Percentiles rank a stretch among this genome's conserved stretches.
phyloP scores from a whole-genome alignment of 495 filamentous ascomycete species.

The Cairneyella variabilis region DNA sequence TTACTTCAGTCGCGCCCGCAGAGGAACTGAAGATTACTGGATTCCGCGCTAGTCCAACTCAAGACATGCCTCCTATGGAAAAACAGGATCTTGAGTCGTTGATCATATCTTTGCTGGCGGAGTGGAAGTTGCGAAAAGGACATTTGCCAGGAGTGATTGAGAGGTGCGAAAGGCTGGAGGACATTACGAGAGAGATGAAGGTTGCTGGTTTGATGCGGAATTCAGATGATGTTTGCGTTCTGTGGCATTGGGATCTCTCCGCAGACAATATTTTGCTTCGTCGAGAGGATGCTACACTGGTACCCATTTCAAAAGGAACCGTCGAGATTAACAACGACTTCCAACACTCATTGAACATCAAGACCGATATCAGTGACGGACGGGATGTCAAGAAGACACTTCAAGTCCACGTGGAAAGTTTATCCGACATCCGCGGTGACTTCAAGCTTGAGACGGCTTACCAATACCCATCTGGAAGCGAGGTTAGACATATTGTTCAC shows the following conservation, averaged over 20 bases:
- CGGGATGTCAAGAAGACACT: no score
- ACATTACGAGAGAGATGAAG: slow-evolving; percentile 3
- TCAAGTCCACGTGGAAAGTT: no score
- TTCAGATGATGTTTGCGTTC: background rate
- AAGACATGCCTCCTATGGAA: background rate
- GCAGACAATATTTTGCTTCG: slow-evolving; percentile 10
- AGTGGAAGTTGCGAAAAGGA: background rate
- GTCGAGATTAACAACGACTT: no score
- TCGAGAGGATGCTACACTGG: no score
- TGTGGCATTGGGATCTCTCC: slow-evolving; percentile 17
- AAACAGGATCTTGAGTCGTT: background rate
- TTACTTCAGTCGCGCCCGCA: background rate
- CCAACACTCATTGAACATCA: no score
- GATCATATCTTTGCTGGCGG: background rate
- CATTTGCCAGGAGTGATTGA: background rate
- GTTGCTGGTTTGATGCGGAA: background rate
- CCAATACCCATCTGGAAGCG: no score
- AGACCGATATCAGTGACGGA: no score
- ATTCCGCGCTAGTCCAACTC: background rate
- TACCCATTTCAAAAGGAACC: no score
- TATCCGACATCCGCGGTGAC: no score
- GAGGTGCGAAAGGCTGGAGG: background rate
- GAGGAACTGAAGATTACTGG: background rate
- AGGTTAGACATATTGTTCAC: no score
- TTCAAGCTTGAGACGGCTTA: no score